Evolutionary conservation across 2,329 filamentous ascomycete species (phyloP).

Genomic region (Penicillium sp.): DNA sequence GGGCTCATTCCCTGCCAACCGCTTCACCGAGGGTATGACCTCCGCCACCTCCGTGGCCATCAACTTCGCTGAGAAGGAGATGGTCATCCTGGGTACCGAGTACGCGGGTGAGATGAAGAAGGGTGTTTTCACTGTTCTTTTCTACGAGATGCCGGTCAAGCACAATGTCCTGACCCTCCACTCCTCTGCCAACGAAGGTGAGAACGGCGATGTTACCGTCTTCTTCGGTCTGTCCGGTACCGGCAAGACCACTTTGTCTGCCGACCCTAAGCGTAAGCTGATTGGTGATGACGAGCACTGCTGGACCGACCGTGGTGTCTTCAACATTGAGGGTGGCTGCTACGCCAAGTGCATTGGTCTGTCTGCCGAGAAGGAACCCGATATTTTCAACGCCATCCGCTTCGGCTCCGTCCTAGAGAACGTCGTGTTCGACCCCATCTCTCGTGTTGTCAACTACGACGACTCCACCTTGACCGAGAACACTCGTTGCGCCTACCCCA

Average conservation of each 20-base stretch:
- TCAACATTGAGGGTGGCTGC: conserved; percentile 99
- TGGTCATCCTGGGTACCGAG: conserved; percentile 99
- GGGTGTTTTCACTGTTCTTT: conserved; percentile 97
- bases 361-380: conserved; percentile 96
- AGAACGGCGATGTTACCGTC: conserved; percentile 91
- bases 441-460: conserved; percentile 91
- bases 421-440: conserved; percentile 91
- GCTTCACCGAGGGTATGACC: conserved; percentile 97
- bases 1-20: conserved; percentile 96
- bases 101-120: conserved; percentile 99
- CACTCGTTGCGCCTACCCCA: conserved; percentile 96
- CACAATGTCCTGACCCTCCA: conserved; percentile 98
- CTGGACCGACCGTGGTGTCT: conserved; percentile 94
- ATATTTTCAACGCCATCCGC: conserved; percentile 93
- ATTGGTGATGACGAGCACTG: conserved; percentile 99
- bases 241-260: conserved; percentile 96
- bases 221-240: conserved; percentile 99
- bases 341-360: conserved; percentile 99
- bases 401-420: conserved; percentile 98
- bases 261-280: conserved; percentile 90
- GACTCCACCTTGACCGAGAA: conserved; percentile 95
- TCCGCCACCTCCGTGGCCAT: conserved; percentile 96
- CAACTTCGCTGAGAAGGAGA: conserved; percentile 99
- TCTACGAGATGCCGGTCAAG: conserved; percentile 99
- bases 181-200: conserved; percentile 96